Evolutionary conservation across 495 filamentous ascomycete species (phyloP), one percentile per base, ranked within the genome.

Genomic region (Xylaria grammica): DNA sequence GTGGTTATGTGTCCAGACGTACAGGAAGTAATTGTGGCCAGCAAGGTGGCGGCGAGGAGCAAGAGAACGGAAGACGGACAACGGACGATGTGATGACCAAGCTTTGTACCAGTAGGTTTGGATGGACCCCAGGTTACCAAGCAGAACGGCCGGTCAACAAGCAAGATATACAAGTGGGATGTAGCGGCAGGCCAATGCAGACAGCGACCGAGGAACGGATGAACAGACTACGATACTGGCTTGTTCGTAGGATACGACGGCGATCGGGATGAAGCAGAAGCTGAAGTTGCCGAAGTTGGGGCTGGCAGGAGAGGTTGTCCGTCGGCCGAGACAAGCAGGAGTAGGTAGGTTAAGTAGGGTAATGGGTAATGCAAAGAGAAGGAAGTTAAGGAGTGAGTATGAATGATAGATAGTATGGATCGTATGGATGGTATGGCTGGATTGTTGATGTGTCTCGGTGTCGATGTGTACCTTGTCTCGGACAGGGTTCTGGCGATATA

Each of bases 1-100:
- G n/a, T n/a, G n/a, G n/a, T n/a, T 42, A 17, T 50, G 44, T 54
- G n/a, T 51, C 62, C 53, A 58, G 46, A 58, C 62, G 55, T 57
- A 64, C 62, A 50, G 32, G 24, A 30, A 64, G 36, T 64, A 45
- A 58, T 34, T 44, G 45, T 6, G 13, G 36, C 49, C 44, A 58
- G 46, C 42, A 26, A n/a, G 29, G 44, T 27, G 61, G 38, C 50
- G 50, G 36, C 29, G 27, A 58, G 32, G n/a, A 63, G 52, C 61
- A 56, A 45, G 36, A 48, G 49, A 27, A 22, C 11, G 36, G n/a
- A n/a, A n/a, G n/a, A n/a, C n/a, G n/a, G n/a, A n/a, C n/a, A n/a
- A 50, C 26, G 11, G 46, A 24, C 46, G 26, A 50, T 50, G 46
- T 22, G 26, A 42, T 26, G 27, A 55, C 40, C 46, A 61, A n/a